Evolutionary conservation across 352 stramenopile species (phyloP), one percentile per base, ranked within the genome.

Genomic region (Globisporangium splendens): DNA sequence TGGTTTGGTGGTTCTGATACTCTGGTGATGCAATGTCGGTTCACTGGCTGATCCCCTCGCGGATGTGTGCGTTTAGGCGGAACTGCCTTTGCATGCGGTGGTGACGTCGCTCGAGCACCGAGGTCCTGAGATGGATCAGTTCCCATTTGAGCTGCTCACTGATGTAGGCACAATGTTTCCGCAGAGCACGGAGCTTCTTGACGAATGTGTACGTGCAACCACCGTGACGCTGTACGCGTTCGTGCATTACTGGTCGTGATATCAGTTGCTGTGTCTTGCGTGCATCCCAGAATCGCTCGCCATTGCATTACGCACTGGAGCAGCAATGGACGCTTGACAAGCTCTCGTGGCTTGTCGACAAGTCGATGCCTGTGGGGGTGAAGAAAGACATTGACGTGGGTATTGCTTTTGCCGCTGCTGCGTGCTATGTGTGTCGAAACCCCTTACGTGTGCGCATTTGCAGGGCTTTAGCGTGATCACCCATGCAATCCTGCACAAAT

Each of bases 311-410:
- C 49, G 80, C 77, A 0, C 49, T 90, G 13, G 51, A 78, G 24
- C 63, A 73, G 43, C 63, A 43, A 1, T 88, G 77, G 79, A 44
- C 22, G 6, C 33, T 63, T 20, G 78, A 79, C 46, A 73, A 74
- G 28, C 64, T 90, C 8, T 79, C 71, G 35, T 90, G 80, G 75
- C 56, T 90, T 4, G 54, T 80, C 1, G 73, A 77, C 31, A 73
- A 79, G 41, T 74, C 63, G 22, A 24, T 75, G 12, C 38, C 31
- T 13, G 54, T 54, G 31, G 54, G 86, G 13, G 38, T 83, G 11
- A 53, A 73, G 46, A 88, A 85, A 62, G 75, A 89, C 38, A 52
- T 20, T 1, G 61, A 80, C 54, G 73, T 79, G 46, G 20, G 48
- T 50, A 3, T 8, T 51, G 21, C 22, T 42, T 5, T 53, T 39